phyloP scores from a whole-genome alignment of 75 land plant genomes.

The Pinus tabuliformis region DNA sequence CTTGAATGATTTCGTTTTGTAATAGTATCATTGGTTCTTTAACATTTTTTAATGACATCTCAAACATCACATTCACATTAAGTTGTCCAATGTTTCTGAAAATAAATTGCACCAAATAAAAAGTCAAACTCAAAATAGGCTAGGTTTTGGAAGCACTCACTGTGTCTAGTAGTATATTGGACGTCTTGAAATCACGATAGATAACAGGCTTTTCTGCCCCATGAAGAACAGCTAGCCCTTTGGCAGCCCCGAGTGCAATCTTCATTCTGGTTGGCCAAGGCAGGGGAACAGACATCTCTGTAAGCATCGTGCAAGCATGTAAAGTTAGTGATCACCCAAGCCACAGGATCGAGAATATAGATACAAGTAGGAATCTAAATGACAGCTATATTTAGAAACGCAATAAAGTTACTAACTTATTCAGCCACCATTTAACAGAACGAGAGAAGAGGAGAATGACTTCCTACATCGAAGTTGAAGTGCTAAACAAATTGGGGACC shows the following conservation, averaged over 20 bases:
- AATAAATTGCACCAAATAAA: neutral
- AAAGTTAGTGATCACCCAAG: neutral
- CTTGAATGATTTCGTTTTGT: neutral
- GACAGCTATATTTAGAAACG: neutral
- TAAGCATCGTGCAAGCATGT: neutral
- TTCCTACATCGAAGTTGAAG: neutral
- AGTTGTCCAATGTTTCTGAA: neutral
- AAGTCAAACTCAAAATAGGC: neutral
- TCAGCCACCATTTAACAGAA: neutral
- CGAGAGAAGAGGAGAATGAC: neutral
- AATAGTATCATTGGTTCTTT: neutral
- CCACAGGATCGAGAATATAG: neutral
- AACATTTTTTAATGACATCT: neutral
- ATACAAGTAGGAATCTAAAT: neutral
- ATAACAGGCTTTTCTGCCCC: slow-evolving; percentile 74
- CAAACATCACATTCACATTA: neutral
- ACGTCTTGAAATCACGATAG: slow-evolving; percentile 85
- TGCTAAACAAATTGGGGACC: neutral
- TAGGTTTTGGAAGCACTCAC: slow-evolving; percentile 19
- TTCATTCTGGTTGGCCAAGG: slow-evolving; percentile 67
- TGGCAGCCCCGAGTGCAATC: slow-evolving; percentile 70
- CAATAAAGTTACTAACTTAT: neutral
- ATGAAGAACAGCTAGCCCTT: slow-evolving; percentile 78
- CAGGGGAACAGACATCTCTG: slow-evolving; percentile 47
- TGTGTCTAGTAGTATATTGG: slow-evolving; percentile 66